Percentiles rank a stretch among this genome's conserved stretches.
Evolutionary conservation across 495 filamentous ascomycete species (phyloP).

Genomic region (Parmelia sp.): DNA sequence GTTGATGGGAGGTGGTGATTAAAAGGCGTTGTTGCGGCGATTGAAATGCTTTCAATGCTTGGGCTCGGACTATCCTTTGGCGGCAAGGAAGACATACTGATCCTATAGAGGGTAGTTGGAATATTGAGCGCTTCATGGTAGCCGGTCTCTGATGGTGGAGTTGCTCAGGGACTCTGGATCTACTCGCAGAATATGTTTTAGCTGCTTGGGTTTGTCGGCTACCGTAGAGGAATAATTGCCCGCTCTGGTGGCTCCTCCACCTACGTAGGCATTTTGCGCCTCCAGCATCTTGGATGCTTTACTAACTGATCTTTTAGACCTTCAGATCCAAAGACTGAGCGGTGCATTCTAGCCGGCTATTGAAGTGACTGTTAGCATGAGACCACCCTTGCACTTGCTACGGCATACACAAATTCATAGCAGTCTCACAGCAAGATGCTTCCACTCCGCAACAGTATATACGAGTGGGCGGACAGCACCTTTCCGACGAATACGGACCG

Average conservation of each 20-base stretch:
- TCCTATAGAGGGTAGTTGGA: constrained; percentile 8
- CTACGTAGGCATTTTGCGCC: constrained; percentile 4
- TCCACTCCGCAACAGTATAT: constrained; percentile 23
- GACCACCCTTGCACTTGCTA: constrained; percentile 14
- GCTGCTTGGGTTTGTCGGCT: not conserved
- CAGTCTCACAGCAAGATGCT: constrained; percentile 12
- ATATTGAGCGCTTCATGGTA: constrained; percentile 12
- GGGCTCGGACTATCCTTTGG: not conserved
- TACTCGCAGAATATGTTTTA: not conserved
- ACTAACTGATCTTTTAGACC: not conserved
- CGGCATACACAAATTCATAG: constrained; percentile 7
- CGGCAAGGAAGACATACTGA: constrained; percentile 16
- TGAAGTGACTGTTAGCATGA: constrained; percentile 21
- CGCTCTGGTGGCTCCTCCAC: too few species aligned
- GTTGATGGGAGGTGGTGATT: constrained; percentile 6
- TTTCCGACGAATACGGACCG: constrained; percentile 48
- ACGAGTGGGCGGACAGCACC: constrained; percentile 48
- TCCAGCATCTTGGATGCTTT: not conserved
- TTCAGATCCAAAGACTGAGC: not conserved
- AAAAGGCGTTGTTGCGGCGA: constrained; percentile 2
- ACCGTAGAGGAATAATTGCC: constrained; percentile 2
- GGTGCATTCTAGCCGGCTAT: not conserved
- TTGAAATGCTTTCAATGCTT: not conserved
- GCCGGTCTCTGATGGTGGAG: not conserved
- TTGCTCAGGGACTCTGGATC: not conserved